A percentile compares a stretch with the other conserved stretches of the same genome.
Evolutionary conservation across 164 flowering plant genomes (phyloP).

Genomic region (Vitis cinerea): DNA sequence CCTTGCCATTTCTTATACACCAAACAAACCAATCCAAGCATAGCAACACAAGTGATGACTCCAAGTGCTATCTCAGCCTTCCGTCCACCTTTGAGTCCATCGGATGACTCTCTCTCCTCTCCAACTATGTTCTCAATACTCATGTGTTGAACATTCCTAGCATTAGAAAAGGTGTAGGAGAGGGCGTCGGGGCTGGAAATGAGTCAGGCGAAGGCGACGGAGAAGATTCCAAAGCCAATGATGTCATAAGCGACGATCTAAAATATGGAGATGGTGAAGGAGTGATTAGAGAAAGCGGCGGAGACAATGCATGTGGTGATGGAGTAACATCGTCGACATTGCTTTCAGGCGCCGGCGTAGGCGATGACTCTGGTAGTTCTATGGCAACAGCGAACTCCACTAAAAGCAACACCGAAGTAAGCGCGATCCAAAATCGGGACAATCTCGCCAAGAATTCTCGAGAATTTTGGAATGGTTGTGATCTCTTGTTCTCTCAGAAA

Average conservation of each 20-base stretch:
- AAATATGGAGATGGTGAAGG: conserved; percentile 9
- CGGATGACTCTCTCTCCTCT: no score
- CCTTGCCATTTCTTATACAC: no score
- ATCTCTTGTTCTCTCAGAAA: no score
- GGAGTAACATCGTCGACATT: not conserved
- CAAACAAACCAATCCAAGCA: no score
- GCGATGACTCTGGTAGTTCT: conserved; percentile 9
- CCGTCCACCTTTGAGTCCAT: no score
- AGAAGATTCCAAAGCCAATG: not conserved
- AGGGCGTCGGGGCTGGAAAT: conserved; percentile 7
- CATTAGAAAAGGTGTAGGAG: conserved; percentile 3
- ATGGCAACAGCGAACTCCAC: no score
- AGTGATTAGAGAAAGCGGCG: conserved; percentile 7
- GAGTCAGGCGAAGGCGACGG: conserved; percentile 14
- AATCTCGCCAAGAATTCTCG: not conserved
- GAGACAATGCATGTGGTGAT: not conserved
- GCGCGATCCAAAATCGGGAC: not conserved
- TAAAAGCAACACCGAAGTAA: no score
- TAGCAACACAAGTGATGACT: no score
- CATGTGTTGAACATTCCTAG: no score
- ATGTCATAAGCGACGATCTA: not conserved
- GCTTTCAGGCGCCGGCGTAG: not conserved
- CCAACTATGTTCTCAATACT: no score
- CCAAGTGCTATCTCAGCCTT: no score
- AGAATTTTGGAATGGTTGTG: no score